Conservation (phyloP, 257 asterid species). For the Fraxinus americana region DNA sequence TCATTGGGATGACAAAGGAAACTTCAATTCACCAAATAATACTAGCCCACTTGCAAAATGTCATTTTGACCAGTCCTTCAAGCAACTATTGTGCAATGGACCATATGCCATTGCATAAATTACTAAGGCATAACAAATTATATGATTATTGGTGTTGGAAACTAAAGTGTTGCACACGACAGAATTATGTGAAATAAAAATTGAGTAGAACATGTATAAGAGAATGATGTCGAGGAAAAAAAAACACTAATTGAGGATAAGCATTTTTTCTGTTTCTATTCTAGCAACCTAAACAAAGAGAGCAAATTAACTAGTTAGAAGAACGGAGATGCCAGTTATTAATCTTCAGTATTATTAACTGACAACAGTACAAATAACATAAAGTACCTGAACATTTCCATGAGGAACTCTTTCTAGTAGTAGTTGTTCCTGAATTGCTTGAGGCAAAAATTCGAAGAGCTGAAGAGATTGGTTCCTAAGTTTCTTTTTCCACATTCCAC, state of each 20-base stretch:
- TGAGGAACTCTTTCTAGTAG: constrained; percentile 99
- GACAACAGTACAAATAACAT: neutral
- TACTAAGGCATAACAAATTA: no score
- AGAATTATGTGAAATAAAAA: neutral
- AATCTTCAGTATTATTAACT: neutral
- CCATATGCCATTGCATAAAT: no score
- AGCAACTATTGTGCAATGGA: neutral
- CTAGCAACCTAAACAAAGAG: constrained; percentile 59
- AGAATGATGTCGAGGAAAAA: neutral
- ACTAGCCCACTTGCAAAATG: neutral
- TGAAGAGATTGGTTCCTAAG: constrained; percentile 64
- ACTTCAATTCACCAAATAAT: neutral
- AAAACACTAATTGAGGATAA: constrained; percentile 65
- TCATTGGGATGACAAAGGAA: neutral
- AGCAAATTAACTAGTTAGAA: neutral
- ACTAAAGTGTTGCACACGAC: no score
- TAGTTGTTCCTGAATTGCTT: constrained; percentile 90
- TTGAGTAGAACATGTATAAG: neutral
- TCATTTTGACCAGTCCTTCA: neutral
- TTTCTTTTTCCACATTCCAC: constrained; percentile 86
- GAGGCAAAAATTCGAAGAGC: constrained; percentile 86
- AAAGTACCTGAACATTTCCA: constrained; percentile 89
- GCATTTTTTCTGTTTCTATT: constrained; percentile 84
- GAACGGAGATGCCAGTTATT: neutral
- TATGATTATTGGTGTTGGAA: no score